Evolutionary conservation across 2,329 filamentous ascomycete species (phyloP).

Genomic region (Thelonectria blattea): DNA sequence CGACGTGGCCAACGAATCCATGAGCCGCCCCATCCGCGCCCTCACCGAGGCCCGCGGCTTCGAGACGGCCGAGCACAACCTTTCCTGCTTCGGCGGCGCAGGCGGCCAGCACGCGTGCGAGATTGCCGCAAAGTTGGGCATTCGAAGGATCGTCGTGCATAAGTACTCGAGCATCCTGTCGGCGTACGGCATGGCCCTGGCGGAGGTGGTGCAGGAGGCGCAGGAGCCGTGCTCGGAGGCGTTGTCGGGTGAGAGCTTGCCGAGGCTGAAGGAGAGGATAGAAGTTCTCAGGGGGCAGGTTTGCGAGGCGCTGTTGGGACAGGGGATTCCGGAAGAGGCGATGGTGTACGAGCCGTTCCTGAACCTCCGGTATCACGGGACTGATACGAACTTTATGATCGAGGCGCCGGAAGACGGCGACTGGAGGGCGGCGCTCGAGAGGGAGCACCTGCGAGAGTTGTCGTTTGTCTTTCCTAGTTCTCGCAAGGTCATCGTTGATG

Average conservation of each 20-base stretch:
- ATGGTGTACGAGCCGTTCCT: slow-evolving; percentile 50
- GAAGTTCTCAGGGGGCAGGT: slow-evolving; percentile 39
- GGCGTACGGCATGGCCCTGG: slow-evolving; percentile 49
- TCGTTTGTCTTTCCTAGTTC: slow-evolving; percentile 42
- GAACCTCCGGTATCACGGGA: slow-evolving; percentile 56
- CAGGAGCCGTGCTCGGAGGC: slow-evolving; percentile 41
- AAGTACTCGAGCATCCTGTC: slow-evolving; percentile 49
- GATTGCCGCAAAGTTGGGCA: slow-evolving; percentile 48
- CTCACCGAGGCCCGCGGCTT: slow-evolving; percentile 65
- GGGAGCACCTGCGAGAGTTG: slow-evolving; percentile 46
- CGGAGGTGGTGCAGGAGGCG: slow-evolving; percentile 46
- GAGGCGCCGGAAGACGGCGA: slow-evolving; percentile 43
- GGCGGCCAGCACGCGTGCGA: slow-evolving; percentile 66
- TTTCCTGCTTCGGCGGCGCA: slow-evolving; percentile 66
- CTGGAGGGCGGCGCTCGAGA: slow-evolving; percentile 40
- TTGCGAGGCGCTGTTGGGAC: slow-evolving; percentile 44
- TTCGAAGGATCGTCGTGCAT: slow-evolving; percentile 48
- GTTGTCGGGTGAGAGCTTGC: slow-evolving; percentile 18
- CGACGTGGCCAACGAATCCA: slow-evolving; percentile 76
- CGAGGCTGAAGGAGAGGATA: slow-evolving; percentile 25
- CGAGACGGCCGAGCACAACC: slow-evolving; percentile 38
- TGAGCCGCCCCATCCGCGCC: slow-evolving; percentile 76
- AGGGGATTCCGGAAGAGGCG: slow-evolving; percentile 47
- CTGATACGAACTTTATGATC: slow-evolving; percentile 49
- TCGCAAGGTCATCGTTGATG: slow-evolving; percentile 48